phyloP scores from a whole-genome alignment of 805 yeast species.

The Sugiyamaella marilandica region DNA sequence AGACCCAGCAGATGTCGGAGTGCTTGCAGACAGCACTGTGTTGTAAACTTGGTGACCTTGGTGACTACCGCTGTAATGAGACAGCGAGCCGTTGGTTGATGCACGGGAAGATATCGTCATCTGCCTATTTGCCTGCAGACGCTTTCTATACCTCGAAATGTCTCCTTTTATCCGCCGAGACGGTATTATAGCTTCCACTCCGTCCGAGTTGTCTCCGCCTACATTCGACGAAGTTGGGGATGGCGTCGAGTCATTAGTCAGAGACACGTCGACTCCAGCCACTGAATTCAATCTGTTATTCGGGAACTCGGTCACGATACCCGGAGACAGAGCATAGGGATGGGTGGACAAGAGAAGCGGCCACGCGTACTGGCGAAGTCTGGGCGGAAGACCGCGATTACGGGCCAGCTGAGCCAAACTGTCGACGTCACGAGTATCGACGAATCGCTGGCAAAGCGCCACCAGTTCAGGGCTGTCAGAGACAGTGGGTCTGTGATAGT shows the following conservation, averaged over 20 bases:
- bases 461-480: conserved; percentile 47
- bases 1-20: conserved; percentile 3
- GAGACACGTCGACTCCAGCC: background rate
- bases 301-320: conserved; percentile 53
- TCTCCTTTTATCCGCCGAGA: conserved; percentile 32
- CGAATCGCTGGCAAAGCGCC: conserved; percentile 49
- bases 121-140: conserved; percentile 7
- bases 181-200: conserved; percentile 20
- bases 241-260: background rate
- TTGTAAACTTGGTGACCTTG: background rate
- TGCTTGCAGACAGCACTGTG: conserved; percentile 5
- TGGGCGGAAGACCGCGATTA: conserved; percentile 81
- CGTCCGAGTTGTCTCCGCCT: background rate
- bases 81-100: conserved; percentile 6
- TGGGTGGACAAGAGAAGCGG: conserved; percentile 75
- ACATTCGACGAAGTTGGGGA: background rate
- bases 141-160: conserved; percentile 25
- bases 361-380: conserved; percentile 75
- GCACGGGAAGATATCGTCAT: conserved; percentile 5
- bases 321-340: conserved; percentile 78
- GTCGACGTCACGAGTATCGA: conserved; percentile 58
- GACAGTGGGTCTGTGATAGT: conserved; percentile 40
- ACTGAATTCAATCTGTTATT: background rate
- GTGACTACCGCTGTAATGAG: conserved; percentile 5
- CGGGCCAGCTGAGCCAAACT: conserved; percentile 78